Evolutionary conservation across 1,284 basidiomycete genomes (phyloP).

Genomic region (Fomitopsis palustris): DNA sequence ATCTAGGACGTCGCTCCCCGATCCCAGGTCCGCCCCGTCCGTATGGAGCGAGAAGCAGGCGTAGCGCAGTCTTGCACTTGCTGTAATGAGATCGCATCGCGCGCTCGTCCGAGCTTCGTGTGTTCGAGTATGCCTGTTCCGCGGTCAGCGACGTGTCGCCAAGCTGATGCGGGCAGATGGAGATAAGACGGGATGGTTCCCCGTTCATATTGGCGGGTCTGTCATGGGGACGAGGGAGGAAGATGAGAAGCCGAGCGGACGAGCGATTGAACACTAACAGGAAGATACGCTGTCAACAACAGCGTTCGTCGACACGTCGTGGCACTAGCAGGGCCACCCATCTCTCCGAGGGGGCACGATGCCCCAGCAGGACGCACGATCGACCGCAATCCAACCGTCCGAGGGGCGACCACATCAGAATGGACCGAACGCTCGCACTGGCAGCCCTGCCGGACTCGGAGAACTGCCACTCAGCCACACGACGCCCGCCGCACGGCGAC

Average conservation of each 20-base stretch:
- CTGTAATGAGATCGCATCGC: not conserved
- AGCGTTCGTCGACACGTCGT: not conserved
- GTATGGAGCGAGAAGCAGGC: not conserved
- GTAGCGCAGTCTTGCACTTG: not conserved
- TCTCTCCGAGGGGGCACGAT: not conserved
- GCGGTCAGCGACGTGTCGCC: not conserved
- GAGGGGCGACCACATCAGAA: not conserved
- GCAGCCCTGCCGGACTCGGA: not conserved
- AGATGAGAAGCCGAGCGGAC: not conserved
- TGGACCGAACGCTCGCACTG: not conserved
- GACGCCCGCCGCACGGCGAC: not conserved
- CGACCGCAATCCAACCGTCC: not conserved
- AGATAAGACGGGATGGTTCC: not conserved
- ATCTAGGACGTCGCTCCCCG: not conserved
- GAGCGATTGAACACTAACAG: not conserved
- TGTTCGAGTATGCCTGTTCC: not conserved
- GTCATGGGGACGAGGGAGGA: no score
- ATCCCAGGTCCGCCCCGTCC: not conserved
- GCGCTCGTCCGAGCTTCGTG: not conserved
- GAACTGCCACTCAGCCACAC: not conserved
- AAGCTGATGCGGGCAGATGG: not conserved
- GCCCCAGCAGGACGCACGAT: not conserved
- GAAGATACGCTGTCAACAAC: not conserved
- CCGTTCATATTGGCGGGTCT: not conserved
- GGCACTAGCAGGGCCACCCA: not conserved